phyloP scores from a whole-genome alignment of 2,329 filamentous ascomycete genomes.

The Ophiocordyceps australis region DNA sequence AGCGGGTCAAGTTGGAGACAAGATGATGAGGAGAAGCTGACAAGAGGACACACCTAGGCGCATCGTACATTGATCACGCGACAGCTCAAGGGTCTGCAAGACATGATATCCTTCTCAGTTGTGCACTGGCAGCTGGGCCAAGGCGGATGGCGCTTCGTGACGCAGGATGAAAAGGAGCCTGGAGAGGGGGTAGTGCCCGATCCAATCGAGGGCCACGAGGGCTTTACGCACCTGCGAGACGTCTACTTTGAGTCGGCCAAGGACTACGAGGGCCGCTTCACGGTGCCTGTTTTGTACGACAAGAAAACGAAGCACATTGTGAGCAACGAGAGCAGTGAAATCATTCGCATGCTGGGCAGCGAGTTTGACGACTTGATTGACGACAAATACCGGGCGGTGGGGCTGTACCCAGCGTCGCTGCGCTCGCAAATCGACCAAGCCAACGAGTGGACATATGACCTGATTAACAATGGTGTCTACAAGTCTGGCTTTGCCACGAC shows the following conservation, averaged over 20 bases:
- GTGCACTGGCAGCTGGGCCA: constrained; percentile 80
- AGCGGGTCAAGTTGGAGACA: too few species aligned
- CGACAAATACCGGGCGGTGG: constrained; percentile 37
- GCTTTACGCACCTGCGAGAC: constrained; percentile 51
- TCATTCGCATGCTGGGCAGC: constrained; percentile 74
- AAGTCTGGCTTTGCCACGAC: constrained; percentile 72
- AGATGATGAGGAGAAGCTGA: too few species aligned
- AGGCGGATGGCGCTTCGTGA: constrained; percentile 67
- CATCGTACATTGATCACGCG: constrained; percentile 75
- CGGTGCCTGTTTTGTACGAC: constrained; percentile 76
- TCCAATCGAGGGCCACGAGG: constrained; percentile 52
- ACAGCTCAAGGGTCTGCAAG: constrained; percentile 80
- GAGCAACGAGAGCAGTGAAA: constrained; percentile 84
- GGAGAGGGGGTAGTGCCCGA: constrained; percentile 48
- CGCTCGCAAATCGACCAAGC: constrained; percentile 52
- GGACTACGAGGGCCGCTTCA: constrained; percentile 63
- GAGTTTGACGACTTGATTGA: constrained; percentile 61
- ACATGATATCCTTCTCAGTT: constrained; percentile 60
- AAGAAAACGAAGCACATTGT: constrained; percentile 61
- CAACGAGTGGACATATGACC: constrained; percentile 65
- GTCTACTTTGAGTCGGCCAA: constrained; percentile 63
- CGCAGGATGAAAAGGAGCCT: constrained; percentile 34
- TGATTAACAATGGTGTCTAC: constrained; percentile 56
- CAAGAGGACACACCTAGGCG: constrained; percentile 22
- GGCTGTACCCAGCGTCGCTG: constrained; percentile 51